A percentile compares a stretch with the other conserved stretches of the same genome.
These are phyloP conservation scores for Naganishia vishniacii DNA, from an alignment of 768 basidiomycete genomes.

Conservation along the genomic window DNA sequence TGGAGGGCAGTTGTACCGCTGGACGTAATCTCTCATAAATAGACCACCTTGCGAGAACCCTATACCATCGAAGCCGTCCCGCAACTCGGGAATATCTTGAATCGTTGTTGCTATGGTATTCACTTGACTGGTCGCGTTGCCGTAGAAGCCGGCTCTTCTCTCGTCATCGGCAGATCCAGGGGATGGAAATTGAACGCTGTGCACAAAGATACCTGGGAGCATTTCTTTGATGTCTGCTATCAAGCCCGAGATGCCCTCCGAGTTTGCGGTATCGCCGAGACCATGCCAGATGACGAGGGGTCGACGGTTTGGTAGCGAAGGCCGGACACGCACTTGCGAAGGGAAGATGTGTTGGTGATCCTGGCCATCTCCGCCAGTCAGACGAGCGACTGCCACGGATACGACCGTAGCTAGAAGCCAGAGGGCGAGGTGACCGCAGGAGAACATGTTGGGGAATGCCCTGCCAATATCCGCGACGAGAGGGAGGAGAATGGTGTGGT, in stretches of 20 bases:
- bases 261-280: slow-evolving; percentile 49
- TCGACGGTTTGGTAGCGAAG: background rate
- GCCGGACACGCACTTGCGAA: background rate
- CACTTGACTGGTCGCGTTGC: slow-evolving; percentile 46
- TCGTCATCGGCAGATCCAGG: slow-evolving; percentile 44
- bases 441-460: no score
- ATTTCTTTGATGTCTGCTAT: slow-evolving; percentile 42
- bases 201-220: slow-evolving; percentile 46
- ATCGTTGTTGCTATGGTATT: slow-evolving; percentile 43
- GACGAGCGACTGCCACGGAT: background rate
- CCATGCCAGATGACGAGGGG: slow-evolving; percentile 51
- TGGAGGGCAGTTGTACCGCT: slow-evolving; percentile 44
- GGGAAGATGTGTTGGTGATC: background rate
- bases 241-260: slow-evolving; percentile 44
- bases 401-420: no score
- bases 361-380: background rate
- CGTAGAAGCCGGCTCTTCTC: slow-evolving; percentile 48
- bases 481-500: no score
- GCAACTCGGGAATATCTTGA: slow-evolving; percentile 39
- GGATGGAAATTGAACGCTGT: slow-evolving; percentile 44
- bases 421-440: no score
- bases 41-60: slow-evolving; percentile 52
- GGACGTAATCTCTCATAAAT: slow-evolving; percentile 49
- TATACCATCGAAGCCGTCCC: slow-evolving; percentile 45
- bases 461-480: no score